These are phyloP conservation scores for Albophoma yamanashiensis DNA, from an alignment of 2,329 filamentous ascomycete species.

Conservation along the genomic window DNA sequence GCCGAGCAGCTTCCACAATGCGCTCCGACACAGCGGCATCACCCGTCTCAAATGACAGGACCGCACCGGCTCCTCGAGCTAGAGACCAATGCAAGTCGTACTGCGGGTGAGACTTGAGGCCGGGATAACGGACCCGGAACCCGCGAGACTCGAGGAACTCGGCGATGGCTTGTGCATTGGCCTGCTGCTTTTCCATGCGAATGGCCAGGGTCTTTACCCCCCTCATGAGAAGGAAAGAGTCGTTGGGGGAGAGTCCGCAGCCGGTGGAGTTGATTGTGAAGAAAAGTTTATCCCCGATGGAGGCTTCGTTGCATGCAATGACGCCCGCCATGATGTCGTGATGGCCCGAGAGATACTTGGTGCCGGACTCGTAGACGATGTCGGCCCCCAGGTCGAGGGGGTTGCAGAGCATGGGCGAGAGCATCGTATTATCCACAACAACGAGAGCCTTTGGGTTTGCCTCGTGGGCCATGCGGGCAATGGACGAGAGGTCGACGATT, in stretches of 20 bases:
- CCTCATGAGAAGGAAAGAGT: constrained; percentile 89
- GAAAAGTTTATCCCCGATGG: constrained; percentile 79
- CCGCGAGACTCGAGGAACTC: constrained; percentile 84
- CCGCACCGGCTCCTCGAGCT: constrained; percentile 86
- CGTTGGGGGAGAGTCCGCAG: constrained; percentile 87
- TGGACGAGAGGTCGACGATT: constrained; percentile 81
- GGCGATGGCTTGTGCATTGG: constrained; percentile 83
- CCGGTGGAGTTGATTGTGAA: constrained; percentile 97
- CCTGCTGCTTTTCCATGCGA: constrained; percentile 97
- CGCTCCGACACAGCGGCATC: constrained; percentile 74
- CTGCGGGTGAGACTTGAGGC: constrained; percentile 87
- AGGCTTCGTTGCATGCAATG: constrained; percentile 75
- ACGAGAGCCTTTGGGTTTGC: constrained; percentile 72
- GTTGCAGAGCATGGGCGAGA: constrained; percentile 88
- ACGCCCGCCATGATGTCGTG: constrained; percentile 99
- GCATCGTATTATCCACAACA: constrained; percentile 97
- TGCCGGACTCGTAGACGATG: constrained; percentile 94
- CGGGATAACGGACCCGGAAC: constrained; percentile 92
- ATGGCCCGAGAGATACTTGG: constrained; percentile 94
- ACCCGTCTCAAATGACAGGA: constrained; percentile 92
- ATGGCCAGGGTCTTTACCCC: constrained; percentile 95
- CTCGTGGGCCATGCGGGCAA: constrained; percentile 66
- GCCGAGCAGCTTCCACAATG: constrained; percentile 83
- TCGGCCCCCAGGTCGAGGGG: constrained; percentile 91
- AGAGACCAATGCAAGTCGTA: constrained; percentile 95